Base-by-base conservation (phyloP, 202 grass and related monocot species). In the Saccharum hybrid region DNA sequence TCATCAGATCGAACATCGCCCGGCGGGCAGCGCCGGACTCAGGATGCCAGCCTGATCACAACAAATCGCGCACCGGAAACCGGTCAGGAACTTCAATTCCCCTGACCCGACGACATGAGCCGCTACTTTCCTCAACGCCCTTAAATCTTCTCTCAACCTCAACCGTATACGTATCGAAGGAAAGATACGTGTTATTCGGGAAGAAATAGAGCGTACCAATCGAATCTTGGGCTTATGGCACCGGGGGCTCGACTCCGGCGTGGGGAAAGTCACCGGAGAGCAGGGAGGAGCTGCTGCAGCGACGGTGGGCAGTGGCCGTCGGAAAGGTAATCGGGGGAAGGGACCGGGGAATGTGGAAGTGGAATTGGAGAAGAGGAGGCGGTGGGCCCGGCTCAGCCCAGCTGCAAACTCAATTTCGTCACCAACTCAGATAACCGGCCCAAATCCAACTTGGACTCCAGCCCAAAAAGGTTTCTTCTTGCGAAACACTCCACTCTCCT, bases 401-500 rank as follows among this genome's bases (percentile, higher is more conserved):
- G 12, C 0, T 71, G 43, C 15, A 72, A 49, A 28, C 65, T 39
- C 4, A 4, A 4, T 68, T 39, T 21, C 3, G 15, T 16, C 65
- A 37, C 19, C 16, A 36, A n/a, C n/a, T 26, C 37, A 14, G 30
- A 43, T 40, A 57, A 57, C 33, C 4, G 13, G 78, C n/a, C 78
- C 78, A 70, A 42, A 11, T 14, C 4, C 15, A 19, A 28, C 21
- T 42, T 62, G 56, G 73, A 60, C 56, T 41, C 21, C n/a, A 21
- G 72, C 40, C 85, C 72, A 22, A 64, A 28, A 52, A 23, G 1
- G 1, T 7, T 54, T 77, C 86, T 83, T 88, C 86, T 83, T 88
- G 86, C 36, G 80, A 66, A 83, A 56, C 80, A 83, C 59, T 88
- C 80, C 74, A 37, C 63, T 71, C 6, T 14, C 56, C 9, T 41